Conservation (phyloP, 306 rosid genomes). For the Trifolium repens region DNA sequence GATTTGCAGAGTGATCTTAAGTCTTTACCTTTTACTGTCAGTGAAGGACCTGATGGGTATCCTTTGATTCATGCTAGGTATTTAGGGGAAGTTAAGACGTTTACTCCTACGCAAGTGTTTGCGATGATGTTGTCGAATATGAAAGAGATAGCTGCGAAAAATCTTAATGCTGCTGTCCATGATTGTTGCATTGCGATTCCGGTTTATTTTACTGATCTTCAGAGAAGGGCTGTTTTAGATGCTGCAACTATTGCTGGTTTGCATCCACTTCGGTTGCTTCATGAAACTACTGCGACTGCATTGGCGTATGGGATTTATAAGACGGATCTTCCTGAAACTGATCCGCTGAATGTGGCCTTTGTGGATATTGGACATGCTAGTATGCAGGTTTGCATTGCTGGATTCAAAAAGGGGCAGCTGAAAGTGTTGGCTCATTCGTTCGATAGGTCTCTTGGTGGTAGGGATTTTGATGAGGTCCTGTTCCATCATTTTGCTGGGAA, state of each 20-base stretch:
- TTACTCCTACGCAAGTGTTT: conserved; percentile 82
- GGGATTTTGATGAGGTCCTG: conserved; percentile 89
- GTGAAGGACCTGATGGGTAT: conserved; percentile 88
- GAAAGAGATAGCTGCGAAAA: conserved; percentile 78
- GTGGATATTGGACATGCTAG: conserved; percentile 94
- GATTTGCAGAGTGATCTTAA: conserved; percentile 81
- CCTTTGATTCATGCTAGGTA: conserved; percentile 78
- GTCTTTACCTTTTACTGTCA: conserved; percentile 68
- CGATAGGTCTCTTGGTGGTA: conserved; percentile 90
- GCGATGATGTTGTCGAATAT: conserved; percentile 85
- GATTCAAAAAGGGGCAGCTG: conserved; percentile 88
- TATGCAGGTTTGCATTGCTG: conserved; percentile 98
- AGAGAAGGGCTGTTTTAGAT: conserved; percentile 88
- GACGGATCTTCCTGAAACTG: conserved; percentile 89
- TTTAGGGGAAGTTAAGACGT: conserved; percentile 70
- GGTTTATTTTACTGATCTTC: conserved; percentile 86
- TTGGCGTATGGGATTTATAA: conserved; percentile 96
- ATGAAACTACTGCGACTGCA: conserved; percentile 94
- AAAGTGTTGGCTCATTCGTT: conserved; percentile 80
- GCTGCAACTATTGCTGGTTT: conserved; percentile 92
- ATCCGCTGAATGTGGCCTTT: conserved; percentile 85
- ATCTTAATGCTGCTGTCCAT: conserved; percentile 77
- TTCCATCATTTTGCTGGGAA: conserved; percentile 80
- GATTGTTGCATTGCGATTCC: conserved; percentile 99
- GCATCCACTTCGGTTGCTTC: conserved; percentile 85